phyloP scores from a whole-genome alignment of 2,329 filamentous ascomycete species.

The Curvularia verruculosa region DNA sequence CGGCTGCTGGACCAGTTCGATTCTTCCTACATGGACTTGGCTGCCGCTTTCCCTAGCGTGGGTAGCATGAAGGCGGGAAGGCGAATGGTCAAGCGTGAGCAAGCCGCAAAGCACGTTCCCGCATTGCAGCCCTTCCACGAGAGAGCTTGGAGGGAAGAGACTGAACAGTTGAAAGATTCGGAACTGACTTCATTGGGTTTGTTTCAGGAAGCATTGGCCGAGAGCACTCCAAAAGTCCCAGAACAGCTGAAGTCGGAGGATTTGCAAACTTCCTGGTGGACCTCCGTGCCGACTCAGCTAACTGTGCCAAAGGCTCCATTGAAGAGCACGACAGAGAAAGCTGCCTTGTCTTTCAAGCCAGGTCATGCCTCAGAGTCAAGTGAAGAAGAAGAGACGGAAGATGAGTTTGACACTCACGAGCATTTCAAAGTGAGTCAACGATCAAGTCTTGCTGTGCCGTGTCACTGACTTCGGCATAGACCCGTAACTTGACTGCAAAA shows the following conservation, averaged over 20 bases:
- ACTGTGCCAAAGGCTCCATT: constrained; percentile 11
- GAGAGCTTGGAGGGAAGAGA: constrained; percentile 51
- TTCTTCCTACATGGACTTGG: constrained; percentile 60
- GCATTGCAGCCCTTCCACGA: constrained; percentile 62
- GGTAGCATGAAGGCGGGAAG: constrained; percentile 54
- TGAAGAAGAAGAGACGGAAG: constrained; percentile 43
- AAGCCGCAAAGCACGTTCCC: constrained; percentile 61
- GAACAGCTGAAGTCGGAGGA: constrained; percentile 27
- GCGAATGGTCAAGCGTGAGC: constrained; percentile 55
- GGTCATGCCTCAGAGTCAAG: constrained; percentile 19
- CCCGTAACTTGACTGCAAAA: constrained; percentile 12
- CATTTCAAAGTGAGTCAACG: constrained; percentile 35
- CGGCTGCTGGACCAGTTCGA: constrained; percentile 66
- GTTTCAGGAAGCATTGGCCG: constrained; percentile 43
- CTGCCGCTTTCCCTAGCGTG: constrained; percentile 62
- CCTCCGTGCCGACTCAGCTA: constrained; percentile 19
- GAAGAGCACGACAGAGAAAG: constrained; percentile 19
- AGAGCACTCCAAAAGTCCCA: constrained; percentile 38
- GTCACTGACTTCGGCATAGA: constrained; percentile 18
- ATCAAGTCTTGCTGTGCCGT: too few relatives aligned
- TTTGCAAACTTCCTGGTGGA: constrained; percentile 31
- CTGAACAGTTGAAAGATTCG: constrained; percentile 29
- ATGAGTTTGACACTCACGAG: constrained; percentile 47
- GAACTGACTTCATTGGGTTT: constrained; percentile 38
- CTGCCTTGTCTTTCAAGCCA: constrained; percentile 8